Evolutionary conservation across 306 rosid species (phyloP), one percentile per base, ranked within the genome.

Genomic region (Alnus rubra): DNA sequence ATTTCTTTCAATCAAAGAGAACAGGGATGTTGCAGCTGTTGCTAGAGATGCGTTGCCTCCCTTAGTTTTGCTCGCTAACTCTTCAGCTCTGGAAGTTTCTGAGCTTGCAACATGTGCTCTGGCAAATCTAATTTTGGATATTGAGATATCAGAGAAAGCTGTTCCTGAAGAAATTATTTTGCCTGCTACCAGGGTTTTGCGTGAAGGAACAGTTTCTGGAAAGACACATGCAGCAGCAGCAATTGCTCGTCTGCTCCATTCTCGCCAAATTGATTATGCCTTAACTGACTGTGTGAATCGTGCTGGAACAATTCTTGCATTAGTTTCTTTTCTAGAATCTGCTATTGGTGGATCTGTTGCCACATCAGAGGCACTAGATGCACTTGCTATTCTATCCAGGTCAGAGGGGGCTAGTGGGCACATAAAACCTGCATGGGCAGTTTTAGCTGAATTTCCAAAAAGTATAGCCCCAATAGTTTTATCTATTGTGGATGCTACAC

Each of bases 221-320:
- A 92, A 95, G 84, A 78, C 92, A 78, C 93, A 85, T 84, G 97
- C 98, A 69, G 97, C 98, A 78, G 97, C 98, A 53, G 98, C 94
- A 54, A 90, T 92, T 82, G 94, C 98, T 71, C 97, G 98, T 80
- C 87, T 95, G 76, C 88, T 95, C 75, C 92, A 85, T 77, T 92
- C 90, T 84, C 94, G 87, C 31, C 75, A 72, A 86, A 88, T 91
- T 80, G 94, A 92, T 79, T 31, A 75, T 78, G 87, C 82, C 76
- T 82, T 95, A 69, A 90, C 89, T 77, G 98, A 95, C 74, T 90
- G 98, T 82, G 94, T 95, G 74, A 89, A 91, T 79, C 87, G 84
- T 52, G 88, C 96, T 30, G 97, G 92, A 82, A 95, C 98, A 14
- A 97, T 92, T 76, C 98, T 95, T 69, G 97, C 95, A 42, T 83